Evolutionary conservation across 2,329 filamentous ascomycete species (phyloP).

Genomic region (Penicillium janthinellum): DNA sequence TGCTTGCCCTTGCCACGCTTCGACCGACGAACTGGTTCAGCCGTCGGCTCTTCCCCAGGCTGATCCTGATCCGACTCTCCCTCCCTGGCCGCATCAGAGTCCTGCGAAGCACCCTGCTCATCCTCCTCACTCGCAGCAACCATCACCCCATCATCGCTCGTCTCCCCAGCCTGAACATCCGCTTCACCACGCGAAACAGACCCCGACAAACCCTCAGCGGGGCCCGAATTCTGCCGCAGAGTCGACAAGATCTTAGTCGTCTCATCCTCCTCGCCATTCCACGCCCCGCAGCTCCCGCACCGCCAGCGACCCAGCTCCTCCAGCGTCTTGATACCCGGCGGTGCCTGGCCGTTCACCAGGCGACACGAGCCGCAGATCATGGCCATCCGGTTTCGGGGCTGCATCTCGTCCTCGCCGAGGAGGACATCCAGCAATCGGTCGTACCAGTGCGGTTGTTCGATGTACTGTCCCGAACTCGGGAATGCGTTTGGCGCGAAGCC

Average conservation of each 20-base stretch:
- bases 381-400: constrained; percentile 84
- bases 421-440: constrained; percentile 90
- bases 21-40: constrained; percentile 24
- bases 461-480: constrained; percentile 36
- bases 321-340: constrained; percentile 75
- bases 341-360: constrained; percentile 92
- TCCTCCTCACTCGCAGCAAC: constrained; percentile 33
- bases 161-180: constrained; percentile 21
- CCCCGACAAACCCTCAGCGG: constrained; percentile 26
- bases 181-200: constrained; percentile 25
- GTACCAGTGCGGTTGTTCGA: constrained; percentile 73
- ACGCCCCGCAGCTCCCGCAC: constrained; percentile 78
- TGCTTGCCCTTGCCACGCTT: constrained; percentile 33
- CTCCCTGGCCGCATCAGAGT: constrained; percentile 21
- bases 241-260: constrained; percentile 71
- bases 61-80: not conserved
- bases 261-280: constrained; percentile 82
- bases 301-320: constrained; percentile 85
- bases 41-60: constrained; percentile 14
- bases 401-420: constrained; percentile 91
- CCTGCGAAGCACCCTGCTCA: constrained; percentile 24
- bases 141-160: constrained; percentile 32
- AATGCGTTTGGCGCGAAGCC: constrained; percentile 54
- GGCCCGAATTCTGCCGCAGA: constrained; percentile 46
- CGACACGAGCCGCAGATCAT: constrained; percentile 81